Percentiles rank a stretch among this genome's conserved stretches.
phyloP scores from a whole-genome alignment of 331 rosid genomes.

The Erythrophleum ivorense region DNA sequence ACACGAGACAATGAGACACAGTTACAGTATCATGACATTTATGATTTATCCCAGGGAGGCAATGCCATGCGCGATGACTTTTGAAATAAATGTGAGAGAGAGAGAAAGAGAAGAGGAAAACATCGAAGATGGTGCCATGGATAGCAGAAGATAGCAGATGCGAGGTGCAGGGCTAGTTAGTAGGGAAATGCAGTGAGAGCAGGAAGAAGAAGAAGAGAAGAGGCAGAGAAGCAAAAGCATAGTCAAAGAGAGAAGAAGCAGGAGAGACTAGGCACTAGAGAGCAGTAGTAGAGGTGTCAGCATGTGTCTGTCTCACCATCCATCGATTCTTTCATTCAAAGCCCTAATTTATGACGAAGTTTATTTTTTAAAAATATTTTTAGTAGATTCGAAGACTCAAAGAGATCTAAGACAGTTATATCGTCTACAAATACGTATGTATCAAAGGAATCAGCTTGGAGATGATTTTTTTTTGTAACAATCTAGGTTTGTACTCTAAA shows the following conservation, averaged over 20 bases:
- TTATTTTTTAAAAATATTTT: too few species aligned
- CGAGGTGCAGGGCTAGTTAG: background rate
- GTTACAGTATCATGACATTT: background rate
- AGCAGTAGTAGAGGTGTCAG: slow-evolving; percentile 18
- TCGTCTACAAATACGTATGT: too few species aligned
- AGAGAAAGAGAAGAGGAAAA: background rate
- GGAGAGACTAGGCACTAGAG: slow-evolving; percentile 50
- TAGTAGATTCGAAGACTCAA: too few species aligned
- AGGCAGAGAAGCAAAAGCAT: slow-evolving; percentile 3
- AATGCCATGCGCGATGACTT: slow-evolving; percentile 33
- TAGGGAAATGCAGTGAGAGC: background rate
- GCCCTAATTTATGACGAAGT: background rate
- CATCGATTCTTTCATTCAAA: slow-evolving; percentile 1
- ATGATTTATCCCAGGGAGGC: background rate
- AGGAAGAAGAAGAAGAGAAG: background rate
- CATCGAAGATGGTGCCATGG: slow-evolving; percentile 36
- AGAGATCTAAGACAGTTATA: too few species aligned
- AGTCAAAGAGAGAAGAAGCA: slow-evolving; percentile 18
- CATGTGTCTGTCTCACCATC: background rate
- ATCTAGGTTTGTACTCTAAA: too few species aligned
- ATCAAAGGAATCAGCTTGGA: too few species aligned
- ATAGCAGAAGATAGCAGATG: background rate
- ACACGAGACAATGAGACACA: background rate
- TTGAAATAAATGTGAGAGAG: background rate
- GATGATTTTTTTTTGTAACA: too few species aligned